phyloP scores from a whole-genome alignment of 2,329 filamentous ascomycete species.

The Pyrenophora graminea region DNA sequence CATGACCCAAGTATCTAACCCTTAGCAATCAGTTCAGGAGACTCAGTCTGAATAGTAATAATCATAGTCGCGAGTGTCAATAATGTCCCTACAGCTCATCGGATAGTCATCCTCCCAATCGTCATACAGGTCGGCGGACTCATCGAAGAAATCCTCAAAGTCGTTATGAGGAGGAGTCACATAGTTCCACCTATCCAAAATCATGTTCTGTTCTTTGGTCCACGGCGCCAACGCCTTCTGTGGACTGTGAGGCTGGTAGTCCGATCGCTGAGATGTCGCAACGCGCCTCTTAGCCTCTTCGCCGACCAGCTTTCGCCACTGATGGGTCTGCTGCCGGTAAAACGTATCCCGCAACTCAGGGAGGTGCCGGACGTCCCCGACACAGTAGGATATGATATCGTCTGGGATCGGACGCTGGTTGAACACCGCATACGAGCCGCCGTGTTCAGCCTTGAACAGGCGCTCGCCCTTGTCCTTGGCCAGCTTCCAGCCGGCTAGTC shows the following conservation, averaged over 20 bases:
- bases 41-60: slow-evolving; percentile 1
- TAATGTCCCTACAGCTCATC: neutral
- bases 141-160: neutral
- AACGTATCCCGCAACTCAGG: slow-evolving; percentile 14
- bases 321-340: neutral
- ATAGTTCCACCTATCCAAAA: slow-evolving; percentile 32
- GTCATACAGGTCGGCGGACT: neutral
- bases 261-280: slow-evolving; percentile 14
- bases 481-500: neutral
- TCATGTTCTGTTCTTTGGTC: slow-evolving; percentile 19
- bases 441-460: slow-evolving; percentile 28
- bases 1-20: neutral
- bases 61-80: neutral
- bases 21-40: neutral
- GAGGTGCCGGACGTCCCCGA: slow-evolving; percentile 26
- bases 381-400: slow-evolving; percentile 35
- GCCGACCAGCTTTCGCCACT: neutral
- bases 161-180: neutral
- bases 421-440: slow-evolving; percentile 37
- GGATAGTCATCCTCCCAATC: neutral
- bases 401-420: slow-evolving; percentile 31
- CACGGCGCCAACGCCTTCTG: slow-evolving; percentile 28
- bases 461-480: slow-evolving; percentile 26
- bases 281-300: slow-evolving; percentile 17
- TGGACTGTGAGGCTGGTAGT: slow-evolving; percentile 27